Base-by-base conservation (phyloP, 2,329 filamentous ascomycete species). In the Fusarium oligoseptatum region DNA sequence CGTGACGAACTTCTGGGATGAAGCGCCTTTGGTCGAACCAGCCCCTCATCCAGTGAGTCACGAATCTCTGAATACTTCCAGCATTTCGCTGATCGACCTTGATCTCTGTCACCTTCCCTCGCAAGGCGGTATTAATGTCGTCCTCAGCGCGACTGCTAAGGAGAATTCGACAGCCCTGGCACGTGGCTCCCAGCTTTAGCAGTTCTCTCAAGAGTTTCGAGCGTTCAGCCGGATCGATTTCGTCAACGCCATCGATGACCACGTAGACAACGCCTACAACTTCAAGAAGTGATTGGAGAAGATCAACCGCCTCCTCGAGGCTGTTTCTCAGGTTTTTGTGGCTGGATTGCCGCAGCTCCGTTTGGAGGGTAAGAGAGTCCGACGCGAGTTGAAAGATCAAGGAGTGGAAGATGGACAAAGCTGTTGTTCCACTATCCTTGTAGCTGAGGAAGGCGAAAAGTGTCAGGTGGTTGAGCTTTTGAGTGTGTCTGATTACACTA, bases 381-480 rank as follows among this genome's bases (percentile, higher is more conserved):
- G 20, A 45, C 1, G 65, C 65, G 2, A 66, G 36, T 9, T 73
- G 68, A 29, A 73, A 68, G 2, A 71, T 58, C 10, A 73, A 34
- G 0, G 71, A 71, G 3, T 73, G 68, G 0, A 73, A 9, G 11
- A 73, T 48, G 0, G 71, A 64, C 2, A 73, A 12, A 3, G 61
- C 60, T 0, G 60, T 32, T 3, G 36, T n/a, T 4, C 6, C 34
- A 5, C 12, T 32, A 36, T 57, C 14, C 10, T 29, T 52, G 39
- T 72, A 62, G 5, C 29, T 41, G 3, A 61, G 50, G 24, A 73
- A 73, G 0, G 58, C 70, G 6, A 66, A 68, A 0, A 68, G 29
- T 2, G 68, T 22, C 1, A n/a, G 22, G 5, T 14, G n/a, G 5
- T 14, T 0, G 3, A 45, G 11, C 0, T 8, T 5, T 20, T 67